These are phyloP conservation scores for Debaryomyces tyrocola DNA, from an alignment of 805 yeast genomes.

Conservation along the genomic window DNA sequence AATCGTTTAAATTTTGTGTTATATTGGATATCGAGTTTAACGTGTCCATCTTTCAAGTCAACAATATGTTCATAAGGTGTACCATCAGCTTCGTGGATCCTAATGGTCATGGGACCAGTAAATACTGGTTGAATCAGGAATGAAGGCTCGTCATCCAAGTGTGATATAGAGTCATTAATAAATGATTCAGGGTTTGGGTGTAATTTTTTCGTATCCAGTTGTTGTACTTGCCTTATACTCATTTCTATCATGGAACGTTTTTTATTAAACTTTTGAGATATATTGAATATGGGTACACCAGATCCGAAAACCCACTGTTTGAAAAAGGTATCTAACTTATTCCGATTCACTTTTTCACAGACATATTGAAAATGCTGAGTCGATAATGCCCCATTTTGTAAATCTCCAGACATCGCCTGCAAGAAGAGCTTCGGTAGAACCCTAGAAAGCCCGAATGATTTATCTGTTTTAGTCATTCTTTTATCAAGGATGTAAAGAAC, in stretches of 20 bases:
- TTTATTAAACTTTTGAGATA: constrained; percentile 90
- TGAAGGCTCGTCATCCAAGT: constrained; percentile 42
- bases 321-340: constrained; percentile 77
- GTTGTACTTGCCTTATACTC: constrained; percentile 89
- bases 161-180: constrained; percentile 44
- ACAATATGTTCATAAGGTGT: constrained; percentile 98
- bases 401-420: constrained; percentile 95
- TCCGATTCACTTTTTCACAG: constrained; percentile 93
- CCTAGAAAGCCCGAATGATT: constrained; percentile 87
- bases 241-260: constrained; percentile 92
- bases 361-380: constrained; percentile 85
- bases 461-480: constrained; percentile 94
- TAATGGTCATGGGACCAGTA: constrained; percentile 92
- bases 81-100: constrained; percentile 98
- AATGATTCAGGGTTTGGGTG: constrained; percentile 42
- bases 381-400: constrained; percentile 72
- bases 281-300: constrained; percentile 85
- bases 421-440: constrained; percentile 88
- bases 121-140: constrained; percentile 53
- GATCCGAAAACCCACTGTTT: constrained; percentile 90
- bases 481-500: constrained; percentile 82
- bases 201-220: constrained; percentile 48
- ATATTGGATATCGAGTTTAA: constrained; percentile 90
- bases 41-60: constrained; percentile 78
- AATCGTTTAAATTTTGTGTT: constrained; percentile 88